Base-by-base conservation (phyloP, 805 yeast species). In the Cyberlindnera petersonii region DNA sequence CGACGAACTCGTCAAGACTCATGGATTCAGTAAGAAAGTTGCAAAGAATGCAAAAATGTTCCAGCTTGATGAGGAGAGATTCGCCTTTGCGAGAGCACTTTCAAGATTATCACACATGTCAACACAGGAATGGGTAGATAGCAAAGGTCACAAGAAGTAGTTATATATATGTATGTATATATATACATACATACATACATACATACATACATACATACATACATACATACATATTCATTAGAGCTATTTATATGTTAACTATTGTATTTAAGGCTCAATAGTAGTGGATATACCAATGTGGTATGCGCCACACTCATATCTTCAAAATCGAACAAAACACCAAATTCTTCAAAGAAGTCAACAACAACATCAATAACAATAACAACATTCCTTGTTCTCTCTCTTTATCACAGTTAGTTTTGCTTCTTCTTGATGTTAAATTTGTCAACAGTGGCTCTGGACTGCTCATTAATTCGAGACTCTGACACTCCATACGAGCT, bases 71-170 rank as follows among this genome's bases (percentile, higher is more conserved):
- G 98, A 91, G 61, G 98, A 91, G 64, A 76, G 82, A 60, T 93
- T 91, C 66, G 98, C 98, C 16, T 91, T 91, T 69, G 96, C 96
- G 0, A 75, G 98, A 57, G 97, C 98, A 0, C 68, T 91, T 42
- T 82, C 93, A 52, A 77, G 98, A 58, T 69, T 93, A 49, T 75
- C 89, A 30, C 98, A 91, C 51, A 91, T 91, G 97, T 82, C 95
- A 49, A 83, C 95, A 5, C 81, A 80, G 19, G 95, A 84, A 37
- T 91, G 98, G 98, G 80, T 86, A 6, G 87, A 82, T 40, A 56
- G 46, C 24, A 53, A 50, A 31, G 46, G 41, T 29, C 23, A 18
- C 17, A 29, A 29, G 13, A 29, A 29, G 18, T 26, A 11, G 11
- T 26, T 26, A n/a, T 9, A 10, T 26, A 6, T 9, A 10, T 26